Base-by-base conservation (phyloP, 495 filamentous ascomycete genomes). In the Penicillium arizonense region DNA sequence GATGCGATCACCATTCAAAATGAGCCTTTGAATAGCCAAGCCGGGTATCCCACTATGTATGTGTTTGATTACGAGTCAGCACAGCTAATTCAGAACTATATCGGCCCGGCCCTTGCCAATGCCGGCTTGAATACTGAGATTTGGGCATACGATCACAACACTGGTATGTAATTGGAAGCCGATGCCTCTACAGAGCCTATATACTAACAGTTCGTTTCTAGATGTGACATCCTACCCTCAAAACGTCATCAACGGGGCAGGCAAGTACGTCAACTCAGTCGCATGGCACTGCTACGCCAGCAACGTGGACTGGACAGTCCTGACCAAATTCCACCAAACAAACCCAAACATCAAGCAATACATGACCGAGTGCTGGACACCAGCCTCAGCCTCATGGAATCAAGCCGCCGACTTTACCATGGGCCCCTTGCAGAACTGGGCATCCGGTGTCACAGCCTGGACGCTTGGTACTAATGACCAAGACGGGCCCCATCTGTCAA, bases 331-430 rank as follows among this genome's bases (percentile, higher is more conserved):
- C 54, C 71, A 79, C 49, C 59, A 75, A 47, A 55, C 54, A 0
- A 78, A 78, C 55, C 77, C 77, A 0, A 47, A 50, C 24, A 67
- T 70, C 4, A 67, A 65, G 7, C 80, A 82, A 62, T 82, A 79
- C 59, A 83, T 83, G 81, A 82, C 80, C 13, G 80, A 83, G 61
- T 83, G 81, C 58, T 82, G 79, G 76, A 81, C 74, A 1, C 69
- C 72, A 0, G 67, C 71, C 1, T 47, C 58, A 2, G 73, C 72
- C 8, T 53, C 69, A 16, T 81, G 79, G 77, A 68, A 77, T 56
- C 75, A 79, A 47, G 72, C 75, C 0, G 74, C 71, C 10, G 70
- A 76, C 61, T 82, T 81, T 59, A 78, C 76, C 8, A 73, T 83
- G 59, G 80, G 79, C 0, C 79, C 80, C 2, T 65, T 83, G 3